These are phyloP conservation scores for Tricholoma terreum DNA, from an alignment of 768 basidiomycete genomes.

Conservation along the genomic window DNA sequence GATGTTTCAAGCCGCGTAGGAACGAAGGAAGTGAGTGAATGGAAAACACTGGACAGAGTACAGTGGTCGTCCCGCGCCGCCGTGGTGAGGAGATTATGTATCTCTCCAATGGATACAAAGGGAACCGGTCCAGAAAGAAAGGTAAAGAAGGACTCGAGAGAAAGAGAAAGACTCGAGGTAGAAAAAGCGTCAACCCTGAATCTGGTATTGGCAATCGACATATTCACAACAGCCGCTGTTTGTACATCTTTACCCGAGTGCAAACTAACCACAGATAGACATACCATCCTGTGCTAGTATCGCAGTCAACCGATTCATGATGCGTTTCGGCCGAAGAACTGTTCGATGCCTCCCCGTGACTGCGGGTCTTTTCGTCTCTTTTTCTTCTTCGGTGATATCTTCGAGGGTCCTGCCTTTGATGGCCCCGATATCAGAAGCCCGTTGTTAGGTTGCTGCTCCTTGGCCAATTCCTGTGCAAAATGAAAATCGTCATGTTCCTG, in stretches of 20 bases:
- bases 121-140: slow-evolving; percentile 24
- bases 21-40: neutral
- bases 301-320: neutral
- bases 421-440: slow-evolving; percentile 13
- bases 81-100: slow-evolving; percentile 14
- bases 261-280: neutral
- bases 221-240: slow-evolving; percentile 3
- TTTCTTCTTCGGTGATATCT: slow-evolving; percentile 14
- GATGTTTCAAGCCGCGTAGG: neutral
- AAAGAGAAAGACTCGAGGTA: slow-evolving; percentile 8
- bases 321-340: slow-evolving; percentile 15
- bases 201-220: neutral
- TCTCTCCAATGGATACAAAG: slow-evolving; percentile 17
- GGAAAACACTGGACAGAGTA: neutral
- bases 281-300: slow-evolving; percentile 10
- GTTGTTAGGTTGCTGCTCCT: slow-evolving; percentile 27
- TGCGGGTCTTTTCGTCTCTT: slow-evolving; percentile 13
- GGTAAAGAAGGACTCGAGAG: slow-evolving; percentile 8
- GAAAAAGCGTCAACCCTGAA: neutral
- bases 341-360: slow-evolving; percentile 14
- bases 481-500: slow-evolving; percentile 90
- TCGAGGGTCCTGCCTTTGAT: slow-evolving; percentile 10
- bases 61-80: slow-evolving; percentile 41
- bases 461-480: slow-evolving; percentile 75
- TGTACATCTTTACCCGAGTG: slow-evolving; percentile 7